These are phyloP conservation scores for Phaeomoniella chlamydospora DNA, from an alignment of 2,329 filamentous ascomycete genomes.

Conservation along the genomic window DNA sequence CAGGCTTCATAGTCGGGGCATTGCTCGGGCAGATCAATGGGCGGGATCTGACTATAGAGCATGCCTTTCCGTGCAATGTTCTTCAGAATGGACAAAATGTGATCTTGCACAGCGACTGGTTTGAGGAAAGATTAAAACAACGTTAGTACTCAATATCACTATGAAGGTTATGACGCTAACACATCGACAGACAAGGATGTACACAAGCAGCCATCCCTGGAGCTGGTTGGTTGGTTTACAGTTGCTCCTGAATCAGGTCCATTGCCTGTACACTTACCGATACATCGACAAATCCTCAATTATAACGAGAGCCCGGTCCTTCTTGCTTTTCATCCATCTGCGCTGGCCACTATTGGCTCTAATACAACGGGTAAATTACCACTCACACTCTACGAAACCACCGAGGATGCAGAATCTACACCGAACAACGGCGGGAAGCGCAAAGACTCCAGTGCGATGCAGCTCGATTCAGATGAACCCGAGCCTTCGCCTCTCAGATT, in stretches of 20 bases:
- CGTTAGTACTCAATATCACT: slow-evolving; percentile 41
- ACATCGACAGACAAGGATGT: slow-evolving; percentile 60
- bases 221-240: slow-evolving; percentile 88
- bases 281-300: slow-evolving; percentile 64
- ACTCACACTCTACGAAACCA: slow-evolving; percentile 79
- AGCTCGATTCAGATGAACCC: slow-evolving; percentile 51
- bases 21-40: slow-evolving; percentile 88
- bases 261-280: slow-evolving; percentile 47
- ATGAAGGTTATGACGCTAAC: slow-evolving; percentile 4
- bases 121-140: slow-evolving; percentile 64
- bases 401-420: slow-evolving; percentile 54
- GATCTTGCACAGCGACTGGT: slow-evolving; percentile 57
- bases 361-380: slow-evolving; percentile 67
- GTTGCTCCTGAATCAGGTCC: slow-evolving; percentile 62
- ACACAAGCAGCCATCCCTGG: slow-evolving; percentile 68
- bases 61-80: slow-evolving; percentile 74
- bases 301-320: slow-evolving; percentile 81
- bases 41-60: slow-evolving; percentile 77
- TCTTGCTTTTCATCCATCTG: slow-evolving; percentile 67
- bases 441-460: slow-evolving; percentile 39
- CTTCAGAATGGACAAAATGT: slow-evolving; percentile 36
- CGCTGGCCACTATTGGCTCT: slow-evolving; percentile 29
- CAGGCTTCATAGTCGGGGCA: slow-evolving; percentile 67
- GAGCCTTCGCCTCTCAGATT: slow-evolving; percentile 53
- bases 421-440: slow-evolving; percentile 33